Evolutionary conservation across 345 rosid species (phyloP), one percentile per base, ranked within the genome.

Genomic region (Arabis hirsuta): DNA sequence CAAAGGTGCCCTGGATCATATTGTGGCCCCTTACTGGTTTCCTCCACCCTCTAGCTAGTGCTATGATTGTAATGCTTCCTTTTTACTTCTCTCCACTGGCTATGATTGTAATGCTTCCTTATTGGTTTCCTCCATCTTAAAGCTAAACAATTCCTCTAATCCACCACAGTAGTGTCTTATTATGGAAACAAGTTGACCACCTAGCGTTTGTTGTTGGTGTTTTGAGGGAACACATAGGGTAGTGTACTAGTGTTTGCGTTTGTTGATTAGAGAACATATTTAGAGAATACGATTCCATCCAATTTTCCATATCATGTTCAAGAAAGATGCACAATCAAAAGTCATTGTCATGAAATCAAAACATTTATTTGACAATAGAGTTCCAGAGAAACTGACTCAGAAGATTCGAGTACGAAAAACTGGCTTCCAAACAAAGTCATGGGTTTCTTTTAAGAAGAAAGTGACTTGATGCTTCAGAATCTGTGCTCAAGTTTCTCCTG

Each of bases 401-500:
- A 43, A 22, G 55, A 59, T 19, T 66, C 8, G 43, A 10, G 1
- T 6, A 39, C 26, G 65, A 20, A 29, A 36, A 29, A 9, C 4
- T 42, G 53, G 38, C 60, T 39, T 51, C 4, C 20, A 22, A 14
- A 67, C 20, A 42, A 51, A 39, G 59, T 52, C 50, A 62, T 3
- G 12, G 8, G 54, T 20, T 20, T 29, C 55, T 42, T 50, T 68
- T 42, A 52, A 39, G 20, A 34, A 44, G 53, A 27, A 4, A 65
- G 32, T 12, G 54, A 22, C 54, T 39, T 41, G 9, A 71, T 52
- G 56, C 45, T 67, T 86, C 75, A 84, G 78, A 73, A 84, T 71
- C 90, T 81, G 73, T 86, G 85, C 45, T 77, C 82, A 65, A 84
- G 43, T 76, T 86, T 86, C 86, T 86, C 88, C 61, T 86, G 79